Percentiles rank a stretch among this genome's conserved stretches.
Conservation (phyloP, 345 rosid species). For the Euphorbia tirucalli region DNA sequence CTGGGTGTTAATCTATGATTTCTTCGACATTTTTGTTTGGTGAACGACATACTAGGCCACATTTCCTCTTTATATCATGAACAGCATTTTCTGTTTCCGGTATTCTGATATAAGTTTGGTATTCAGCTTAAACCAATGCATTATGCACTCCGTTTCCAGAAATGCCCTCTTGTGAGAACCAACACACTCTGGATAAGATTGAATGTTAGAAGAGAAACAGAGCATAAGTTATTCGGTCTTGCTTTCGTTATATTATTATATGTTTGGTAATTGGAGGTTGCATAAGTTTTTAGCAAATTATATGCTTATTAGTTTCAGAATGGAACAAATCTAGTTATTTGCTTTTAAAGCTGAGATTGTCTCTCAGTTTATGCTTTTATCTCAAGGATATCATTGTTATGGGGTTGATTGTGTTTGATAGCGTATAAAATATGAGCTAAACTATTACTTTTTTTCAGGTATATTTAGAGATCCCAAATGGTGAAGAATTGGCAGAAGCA, state of each 20-base stretch:
- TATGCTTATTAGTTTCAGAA: no score
- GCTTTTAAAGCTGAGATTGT: neutral
- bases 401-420: neutral
- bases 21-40: neutral
- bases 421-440: conserved; percentile 9
- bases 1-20: neutral
- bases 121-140: neutral
- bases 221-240: neutral
- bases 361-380: neutral
- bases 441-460: conserved; percentile 42
- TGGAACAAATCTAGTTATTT: neutral
- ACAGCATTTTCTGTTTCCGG: neutral
- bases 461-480: conserved; percentile 76
- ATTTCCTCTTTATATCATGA: neutral
- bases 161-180: neutral
- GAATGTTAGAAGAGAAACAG: neutral
- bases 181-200: neutral
- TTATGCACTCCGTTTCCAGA: neutral
- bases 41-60: neutral
- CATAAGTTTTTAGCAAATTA: no score
- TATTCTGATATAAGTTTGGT: neutral
- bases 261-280: neutral
- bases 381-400: neutral
- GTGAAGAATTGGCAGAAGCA: conserved; percentile 80
- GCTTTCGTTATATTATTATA: neutral